Percentiles rank a stretch among this genome's conserved stretches.
Conservation (phyloP, 192 early-diverging fungal genomes). For the Mortierella alpina region DNA sequence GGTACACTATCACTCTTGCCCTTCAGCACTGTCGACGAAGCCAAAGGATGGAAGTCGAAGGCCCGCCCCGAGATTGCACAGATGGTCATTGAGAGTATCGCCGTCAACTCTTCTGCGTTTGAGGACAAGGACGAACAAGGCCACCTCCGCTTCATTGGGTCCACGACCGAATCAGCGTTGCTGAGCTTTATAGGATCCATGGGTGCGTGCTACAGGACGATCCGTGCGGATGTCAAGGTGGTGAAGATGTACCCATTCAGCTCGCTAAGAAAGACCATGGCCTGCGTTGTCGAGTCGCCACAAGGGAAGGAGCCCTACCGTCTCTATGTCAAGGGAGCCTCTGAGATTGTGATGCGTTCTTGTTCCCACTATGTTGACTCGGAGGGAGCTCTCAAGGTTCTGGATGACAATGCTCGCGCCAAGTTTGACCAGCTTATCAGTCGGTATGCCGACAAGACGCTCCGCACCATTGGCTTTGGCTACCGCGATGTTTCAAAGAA, state of each 20-base stretch:
- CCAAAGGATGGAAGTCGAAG: slow-evolving; percentile 59
- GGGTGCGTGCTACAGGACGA: slow-evolving; percentile 69
- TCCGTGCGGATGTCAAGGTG: slow-evolving; percentile 62
- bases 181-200: slow-evolving; percentile 72
- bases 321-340: slow-evolving; percentile 82
- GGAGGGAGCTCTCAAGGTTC: slow-evolving; percentile 57
- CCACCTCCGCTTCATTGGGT: slow-evolving; percentile 73
- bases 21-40: slow-evolving; percentile 56
- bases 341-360: slow-evolving; percentile 76
- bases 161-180: slow-evolving; percentile 86
- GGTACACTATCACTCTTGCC: slow-evolving; percentile 63
- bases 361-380: slow-evolving; percentile 72
- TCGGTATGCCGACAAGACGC: slow-evolving; percentile 70
- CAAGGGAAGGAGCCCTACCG: slow-evolving; percentile 58
- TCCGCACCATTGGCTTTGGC: slow-evolving; percentile 80
- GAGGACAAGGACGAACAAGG: slow-evolving; percentile 75
- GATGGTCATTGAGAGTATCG: slow-evolving; percentile 67
- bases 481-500: slow-evolving; percentile 66
- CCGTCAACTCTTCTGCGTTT: slow-evolving; percentile 83
- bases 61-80: slow-evolving; percentile 59
- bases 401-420: slow-evolving; percentile 57
- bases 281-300: slow-evolving; percentile 67
- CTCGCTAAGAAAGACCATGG: slow-evolving; percentile 92
- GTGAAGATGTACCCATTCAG: slow-evolving; percentile 88
- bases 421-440: slow-evolving; percentile 65